Evolutionary conservation across 1,284 basidiomycete genomes (phyloP).

Genomic region (Mixia osmundae): DNA sequence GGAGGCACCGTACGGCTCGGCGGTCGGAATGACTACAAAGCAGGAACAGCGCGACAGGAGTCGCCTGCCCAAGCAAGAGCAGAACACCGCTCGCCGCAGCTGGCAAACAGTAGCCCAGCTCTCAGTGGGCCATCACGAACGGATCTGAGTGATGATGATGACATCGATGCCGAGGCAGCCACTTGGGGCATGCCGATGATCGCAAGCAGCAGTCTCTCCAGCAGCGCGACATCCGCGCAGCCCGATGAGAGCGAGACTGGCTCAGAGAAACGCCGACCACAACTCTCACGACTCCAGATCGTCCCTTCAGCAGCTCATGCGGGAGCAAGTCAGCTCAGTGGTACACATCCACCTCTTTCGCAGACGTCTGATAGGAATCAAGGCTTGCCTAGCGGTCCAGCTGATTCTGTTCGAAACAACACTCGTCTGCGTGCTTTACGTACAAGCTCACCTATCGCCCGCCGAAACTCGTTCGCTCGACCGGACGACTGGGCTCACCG

Average conservation of each 20-base stretch:
- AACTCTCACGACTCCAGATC: background rate
- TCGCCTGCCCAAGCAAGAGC: background rate
- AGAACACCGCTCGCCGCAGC: background rate
- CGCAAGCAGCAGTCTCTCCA: background rate
- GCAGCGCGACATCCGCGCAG: background rate
- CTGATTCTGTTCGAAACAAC: no score
- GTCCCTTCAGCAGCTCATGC: background rate
- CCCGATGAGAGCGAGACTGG: background rate
- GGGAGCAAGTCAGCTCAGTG: background rate
- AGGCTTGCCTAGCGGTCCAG: background rate
- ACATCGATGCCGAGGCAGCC: background rate
- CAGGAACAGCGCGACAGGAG: background rate
- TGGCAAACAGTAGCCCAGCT: background rate
- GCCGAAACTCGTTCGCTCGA: background rate
- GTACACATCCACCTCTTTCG: background rate
- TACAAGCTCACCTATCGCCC: background rate
- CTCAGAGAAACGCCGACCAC: background rate
- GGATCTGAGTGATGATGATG: background rate
- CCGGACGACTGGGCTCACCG: slow-evolving; percentile 32
- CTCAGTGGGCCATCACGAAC: background rate
- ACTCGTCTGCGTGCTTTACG: no score
- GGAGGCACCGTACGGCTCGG: background rate
- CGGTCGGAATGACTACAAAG: no score
- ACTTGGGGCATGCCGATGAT: slow-evolving; percentile 2
- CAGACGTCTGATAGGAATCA: background rate